Evolutionary conservation across 202 grass and related monocot species (phyloP), one percentile per base, ranked within the genome.

Genomic region (Alloteropsis angusta): DNA sequence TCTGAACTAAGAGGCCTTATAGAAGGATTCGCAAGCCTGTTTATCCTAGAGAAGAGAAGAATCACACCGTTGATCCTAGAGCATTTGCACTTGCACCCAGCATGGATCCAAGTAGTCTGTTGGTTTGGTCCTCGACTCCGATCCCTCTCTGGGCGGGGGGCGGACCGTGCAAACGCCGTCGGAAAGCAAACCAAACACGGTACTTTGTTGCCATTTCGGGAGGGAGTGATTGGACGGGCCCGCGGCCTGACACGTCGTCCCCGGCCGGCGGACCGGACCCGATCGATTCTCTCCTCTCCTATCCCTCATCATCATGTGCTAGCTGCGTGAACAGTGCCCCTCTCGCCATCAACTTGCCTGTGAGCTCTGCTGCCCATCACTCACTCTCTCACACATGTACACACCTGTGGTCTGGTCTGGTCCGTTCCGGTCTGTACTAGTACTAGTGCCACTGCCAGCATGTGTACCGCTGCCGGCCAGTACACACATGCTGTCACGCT

Each of bases 161-260:
- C 28, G 28, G 28, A 30, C 28, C 28, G 28, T 30, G 35, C 11
- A 43, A 59, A 26, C 4, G 18, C 17, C 18, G 11, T 0, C 2
- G 2, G 0, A 83, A 79, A 79, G 75, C 18, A 54, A 62, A 80
- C 42, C 52, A 79, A 79, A 52, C 44, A 67, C 50, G 3, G 58
- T n/a, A 60, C 49, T 68, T 36, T 39, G 59, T 80, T 84, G 22
- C 86, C 86, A 81, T 88, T 81, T 84, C 56, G 36, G 86, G 75
- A 9, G 30, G 30, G n/a, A 2, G 65, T 13, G 65, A 74, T 30
- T 15, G 18, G 76, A 36, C 44, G 19, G 25, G 57, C 9, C 3
- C 6, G 53, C 74, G 65, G 68, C 54, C 59, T 67, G 85, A 83
- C 80, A 43, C 57, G 85, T 83, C 76, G 28, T 30, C 28, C 15